Conservation (phyloP, 2,329 filamentous ascomycete species). For the Alternaria sp. region DNA sequence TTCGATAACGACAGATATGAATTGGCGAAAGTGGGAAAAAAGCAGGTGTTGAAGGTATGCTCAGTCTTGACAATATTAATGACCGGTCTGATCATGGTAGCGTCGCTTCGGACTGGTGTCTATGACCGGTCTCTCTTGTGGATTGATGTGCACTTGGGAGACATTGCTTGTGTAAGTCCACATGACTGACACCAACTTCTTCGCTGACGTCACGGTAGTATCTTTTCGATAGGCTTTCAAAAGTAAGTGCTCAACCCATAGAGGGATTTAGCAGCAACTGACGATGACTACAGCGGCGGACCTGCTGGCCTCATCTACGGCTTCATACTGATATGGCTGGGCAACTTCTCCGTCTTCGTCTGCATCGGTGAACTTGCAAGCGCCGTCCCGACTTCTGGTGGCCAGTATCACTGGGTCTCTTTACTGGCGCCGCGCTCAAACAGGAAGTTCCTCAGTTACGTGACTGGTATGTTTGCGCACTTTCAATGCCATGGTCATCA, state of each 20-base stretch:
- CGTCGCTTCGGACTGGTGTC: conserved; percentile 46
- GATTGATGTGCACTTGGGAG: conserved; percentile 49
- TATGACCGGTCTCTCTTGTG: conserved; percentile 47
- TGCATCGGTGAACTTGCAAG: conserved; percentile 48
- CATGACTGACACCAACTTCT: background rate
- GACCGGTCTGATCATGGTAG: conserved; percentile 23
- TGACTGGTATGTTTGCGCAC: conserved; percentile 40
- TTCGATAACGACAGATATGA: conserved; percentile 45
- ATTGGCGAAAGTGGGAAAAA: conserved; percentile 43
- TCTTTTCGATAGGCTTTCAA: conserved; percentile 43
- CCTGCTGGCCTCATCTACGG: conserved; percentile 47
- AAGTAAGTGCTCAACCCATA: conserved; percentile 33
- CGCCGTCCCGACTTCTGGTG: conserved; percentile 48
- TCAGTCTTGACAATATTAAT: background rate
- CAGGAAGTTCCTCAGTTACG: conserved; percentile 54
- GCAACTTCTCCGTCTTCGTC: conserved; percentile 47
- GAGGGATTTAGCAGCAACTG: background rate
- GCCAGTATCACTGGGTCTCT: conserved; percentile 52
- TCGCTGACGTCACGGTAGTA: conserved; percentile 22
- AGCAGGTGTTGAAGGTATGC: conserved; percentile 45
- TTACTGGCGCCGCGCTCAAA: conserved; percentile 51
- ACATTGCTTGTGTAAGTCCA: conserved; percentile 43
- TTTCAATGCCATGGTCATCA: background rate
- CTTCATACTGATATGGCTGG: conserved; percentile 46
- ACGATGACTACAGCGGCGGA: conserved; percentile 35